Percentiles rank a stretch among this genome's conserved stretches.
These are phyloP conservation scores for Collariella sp. DNA, from an alignment of 495 filamentous ascomycete species.

Conservation along the genomic window DNA sequence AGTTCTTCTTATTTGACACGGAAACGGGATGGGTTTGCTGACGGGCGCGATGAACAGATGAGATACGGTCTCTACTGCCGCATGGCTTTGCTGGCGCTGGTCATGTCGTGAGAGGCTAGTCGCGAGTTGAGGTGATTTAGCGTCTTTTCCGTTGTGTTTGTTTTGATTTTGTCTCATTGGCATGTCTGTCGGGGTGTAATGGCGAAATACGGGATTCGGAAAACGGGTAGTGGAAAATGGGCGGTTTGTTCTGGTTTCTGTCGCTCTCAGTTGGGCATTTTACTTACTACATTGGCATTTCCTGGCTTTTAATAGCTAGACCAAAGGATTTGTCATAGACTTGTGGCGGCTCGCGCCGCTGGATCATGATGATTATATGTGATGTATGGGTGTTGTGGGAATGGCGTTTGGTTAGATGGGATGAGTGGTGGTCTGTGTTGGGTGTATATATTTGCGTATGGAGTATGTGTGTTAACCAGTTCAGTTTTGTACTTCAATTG, in stretches of 20 bases:
- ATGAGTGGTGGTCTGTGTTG: background rate
- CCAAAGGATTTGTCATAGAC: slow-evolving; percentile 13
- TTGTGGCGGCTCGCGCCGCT: slow-evolving; percentile 4
- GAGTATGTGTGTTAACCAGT: background rate
- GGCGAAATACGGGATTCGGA: too few relatives aligned
- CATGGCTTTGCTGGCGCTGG: slow-evolving; percentile 90
- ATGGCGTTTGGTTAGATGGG: background rate
- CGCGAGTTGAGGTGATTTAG: too few relatives aligned
- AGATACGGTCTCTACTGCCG: slow-evolving; percentile 93
- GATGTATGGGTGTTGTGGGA: slow-evolving; percentile 3
- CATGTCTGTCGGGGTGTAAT: background rate
- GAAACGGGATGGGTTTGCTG: slow-evolving; percentile 30
- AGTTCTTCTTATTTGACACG: slow-evolving; percentile 29
- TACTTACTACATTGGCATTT: slow-evolving; percentile 4
- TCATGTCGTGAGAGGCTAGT: slow-evolving; percentile 55
- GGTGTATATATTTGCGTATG: background rate
- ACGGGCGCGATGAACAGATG: slow-evolving; percentile 56
- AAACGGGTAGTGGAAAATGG: background rate
- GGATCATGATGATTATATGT: slow-evolving; percentile 9
- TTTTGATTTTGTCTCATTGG: background rate
- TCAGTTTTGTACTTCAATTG: too few relatives aligned
- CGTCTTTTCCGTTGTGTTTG: too few relatives aligned
- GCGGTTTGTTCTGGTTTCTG: background rate
- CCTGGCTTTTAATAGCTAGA: slow-evolving; percentile 1
- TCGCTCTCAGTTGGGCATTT: background rate